phyloP scores from a whole-genome alignment of 495 filamentous ascomycete genomes.

The Platismatia glauca region DNA sequence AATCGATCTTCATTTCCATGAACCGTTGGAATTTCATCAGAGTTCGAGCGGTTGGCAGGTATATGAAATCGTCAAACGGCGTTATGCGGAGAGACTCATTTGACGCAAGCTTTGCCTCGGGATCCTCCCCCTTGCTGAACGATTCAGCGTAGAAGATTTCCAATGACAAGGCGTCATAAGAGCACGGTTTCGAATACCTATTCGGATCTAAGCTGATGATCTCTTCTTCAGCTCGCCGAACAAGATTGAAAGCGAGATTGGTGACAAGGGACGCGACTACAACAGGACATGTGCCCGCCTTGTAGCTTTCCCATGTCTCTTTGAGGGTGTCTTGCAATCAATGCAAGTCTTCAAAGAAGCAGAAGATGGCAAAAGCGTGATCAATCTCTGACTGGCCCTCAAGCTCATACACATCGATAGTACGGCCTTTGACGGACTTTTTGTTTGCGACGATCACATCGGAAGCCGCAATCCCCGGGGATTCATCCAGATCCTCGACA shows the following conservation, averaged over 20 bases:
- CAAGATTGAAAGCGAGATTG: conserved; percentile 15
- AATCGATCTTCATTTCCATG: neutral
- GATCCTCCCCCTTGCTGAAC: conserved; percentile 9
- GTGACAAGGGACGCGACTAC: conserved; percentile 12
- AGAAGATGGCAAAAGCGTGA: conserved; percentile 14
- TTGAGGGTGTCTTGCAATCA: conserved; percentile 8
- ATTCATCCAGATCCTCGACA: conserved; percentile 8
- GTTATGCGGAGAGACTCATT: conserved; percentile 11
- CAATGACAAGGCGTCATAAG: conserved; percentile 3
- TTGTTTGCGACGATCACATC: conserved; percentile 10
- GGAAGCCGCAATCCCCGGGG: neutral
- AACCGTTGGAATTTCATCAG: conserved; percentile 12
- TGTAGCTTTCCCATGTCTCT: conserved; percentile 14
- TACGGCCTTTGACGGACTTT: neutral
- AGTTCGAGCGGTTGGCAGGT: conserved; percentile 12
- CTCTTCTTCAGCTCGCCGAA: conserved; percentile 19
- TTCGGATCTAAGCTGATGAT: conserved; percentile 5
- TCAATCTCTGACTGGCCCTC: conserved; percentile 12
- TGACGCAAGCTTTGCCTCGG: neutral
- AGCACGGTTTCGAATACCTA: conserved; percentile 2
- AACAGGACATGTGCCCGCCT: conserved; percentile 5
- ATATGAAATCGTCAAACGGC: conserved; percentile 18
- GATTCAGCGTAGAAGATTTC: conserved; percentile 15
- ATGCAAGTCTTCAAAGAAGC: conserved; percentile 21
- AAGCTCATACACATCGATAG: conserved; percentile 11